Evolutionary conservation across 805 yeast species (phyloP), one percentile per base, ranked within the genome.

Genomic region (Schwanniomyces polymorphus): DNA sequence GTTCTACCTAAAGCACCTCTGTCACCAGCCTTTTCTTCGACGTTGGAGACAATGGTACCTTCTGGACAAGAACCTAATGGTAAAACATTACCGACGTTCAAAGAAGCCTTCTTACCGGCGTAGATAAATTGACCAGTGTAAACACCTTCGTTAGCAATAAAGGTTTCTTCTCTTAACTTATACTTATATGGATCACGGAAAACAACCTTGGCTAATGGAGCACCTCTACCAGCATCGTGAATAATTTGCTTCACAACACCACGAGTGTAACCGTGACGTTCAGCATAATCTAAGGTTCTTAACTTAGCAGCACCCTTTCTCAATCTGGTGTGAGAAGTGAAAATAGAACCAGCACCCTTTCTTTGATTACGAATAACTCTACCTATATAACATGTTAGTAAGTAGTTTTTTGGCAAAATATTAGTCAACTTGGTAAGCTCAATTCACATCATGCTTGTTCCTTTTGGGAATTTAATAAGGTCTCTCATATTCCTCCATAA

Each of bases 351-450:
- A 80, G 97, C 97, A 88, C 98, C 98, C 84, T 94, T 94, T 91
- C 99, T 91, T 87, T 94, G 99, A 86, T 94, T 94, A 84, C 99
- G 96, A 85, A 94, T 94, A 82, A 94, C 99, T 87, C 98, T 90
- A 88, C 97, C 97, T 84, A 68, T 68, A 47, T 31, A 40, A 43
- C 5, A 49, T 44, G 51, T 48, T 48, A 48, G 51, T 48, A 48
- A n/a, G 10, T 16, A 18, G 2, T 16, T 31, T 31, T 7, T 7
- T 14, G 7, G 17, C 17, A 5, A 3, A 29, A 12, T 12, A 10
- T 16, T 31, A 31, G 17, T 31, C 5, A 21, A 21, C 23, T 48
- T 48, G 44, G 51, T 48, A 48, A n/a, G 21, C 8, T 17, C 7
- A 7, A 14, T 31, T 4, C 4, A 31, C 17, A 7, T n/a, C 12